Evolutionary conservation across 2,329 filamentous ascomycete genomes (phyloP), one percentile per base, ranked within the genome.

Genomic region (Beauveria varroae): DNA sequence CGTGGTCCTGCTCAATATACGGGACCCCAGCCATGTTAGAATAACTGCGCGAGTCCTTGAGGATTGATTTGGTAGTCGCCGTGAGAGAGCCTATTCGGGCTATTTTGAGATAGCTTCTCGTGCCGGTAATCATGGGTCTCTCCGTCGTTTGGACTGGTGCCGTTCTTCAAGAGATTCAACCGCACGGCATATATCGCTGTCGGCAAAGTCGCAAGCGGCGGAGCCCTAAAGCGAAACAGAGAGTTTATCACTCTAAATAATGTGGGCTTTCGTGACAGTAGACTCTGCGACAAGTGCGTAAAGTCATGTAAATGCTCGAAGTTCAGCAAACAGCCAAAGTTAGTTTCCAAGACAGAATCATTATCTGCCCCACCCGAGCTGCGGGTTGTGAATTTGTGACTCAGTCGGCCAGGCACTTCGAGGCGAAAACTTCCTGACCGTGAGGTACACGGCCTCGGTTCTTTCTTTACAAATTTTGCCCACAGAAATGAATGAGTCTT

Each of bases 1-100:
- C 78, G 10, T 80, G 77, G 70, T 96, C 84, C 74, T 97, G 93
- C 4, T 82, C 73, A 64, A 79, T 75, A 71, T 86, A 89, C 2
- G 90, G 90, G 26, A 81, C 78, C 62, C 37, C 60, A 16, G 60
- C 51, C 66, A 59, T 62, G 22, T 30, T 58, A 24, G 40, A 41
- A 43, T 40, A 20, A 4, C 26, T 53, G 41, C 26, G 26, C 20
- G 28, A 34, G 14, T 46, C 14, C n/a, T 14, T 10, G 16, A 28
- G 18, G 3, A 28, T 46, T 14, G 9, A 24, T 53, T 47, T 54
- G 14, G 8, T 47, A 14, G 7, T 53, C 20, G 28, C 26, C 28
- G 41, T 41, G 7, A 30, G 10, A 24, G 10, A 18, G 18, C 49
- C 37, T 52, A 37, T 34, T n/a, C n/a, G 57, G 37, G 47, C 47